These are phyloP conservation scores for Dianthus caryophyllus DNA, from an alignment of 148 eudicot species.

Conservation along the genomic window DNA sequence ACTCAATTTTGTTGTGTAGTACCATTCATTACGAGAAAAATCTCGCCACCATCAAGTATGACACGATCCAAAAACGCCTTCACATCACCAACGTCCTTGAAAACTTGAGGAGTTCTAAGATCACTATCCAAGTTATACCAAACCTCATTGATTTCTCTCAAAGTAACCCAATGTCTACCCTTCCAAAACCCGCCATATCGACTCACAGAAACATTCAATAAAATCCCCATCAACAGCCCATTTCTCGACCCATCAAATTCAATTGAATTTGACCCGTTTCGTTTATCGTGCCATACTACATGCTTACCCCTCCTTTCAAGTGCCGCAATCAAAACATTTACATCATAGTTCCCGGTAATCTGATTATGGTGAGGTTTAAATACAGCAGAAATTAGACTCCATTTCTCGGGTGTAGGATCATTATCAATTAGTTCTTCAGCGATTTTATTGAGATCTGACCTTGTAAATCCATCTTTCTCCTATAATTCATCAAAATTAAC, in stretches of 20 bases:
- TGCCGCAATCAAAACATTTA: slow-evolving; percentile 76
- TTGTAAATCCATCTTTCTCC: slow-evolving; percentile 72
- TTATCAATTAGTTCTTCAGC: slow-evolving; percentile 54
- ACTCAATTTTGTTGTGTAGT: slow-evolving; percentile 30
- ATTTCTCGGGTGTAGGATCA: slow-evolving; percentile 58
- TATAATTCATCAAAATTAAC: slow-evolving; percentile 23
- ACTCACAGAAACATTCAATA: slow-evolving; percentile 58
- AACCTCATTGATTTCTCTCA: slow-evolving; percentile 57
- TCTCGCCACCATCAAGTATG: slow-evolving; percentile 51
- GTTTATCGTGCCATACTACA: slow-evolving; percentile 82
- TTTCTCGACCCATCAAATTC: slow-evolving; percentile 53
- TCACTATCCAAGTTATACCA: slow-evolving; percentile 99
- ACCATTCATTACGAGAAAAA: slow-evolving; percentile 65
- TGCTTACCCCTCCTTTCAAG: slow-evolving; percentile 70
- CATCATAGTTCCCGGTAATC: slow-evolving; percentile 85
- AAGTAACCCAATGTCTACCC: slow-evolving; percentile 77
- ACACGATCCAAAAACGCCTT: slow-evolving; percentile 61
- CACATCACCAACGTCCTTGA: slow-evolving; percentile 47
- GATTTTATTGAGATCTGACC: slow-evolving; percentile 50
- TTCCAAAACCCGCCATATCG: slow-evolving; percentile 70
- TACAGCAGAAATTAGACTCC: slow-evolving; percentile 74
- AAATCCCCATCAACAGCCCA: slow-evolving; percentile 66
- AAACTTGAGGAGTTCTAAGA: slow-evolving; percentile 50
- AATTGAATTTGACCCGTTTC: slow-evolving; percentile 52
- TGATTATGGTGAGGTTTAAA: slow-evolving; percentile 85